Base-by-base conservation (phyloP, 169 alveolate species). In the Condylostoma magnum region DNA sequence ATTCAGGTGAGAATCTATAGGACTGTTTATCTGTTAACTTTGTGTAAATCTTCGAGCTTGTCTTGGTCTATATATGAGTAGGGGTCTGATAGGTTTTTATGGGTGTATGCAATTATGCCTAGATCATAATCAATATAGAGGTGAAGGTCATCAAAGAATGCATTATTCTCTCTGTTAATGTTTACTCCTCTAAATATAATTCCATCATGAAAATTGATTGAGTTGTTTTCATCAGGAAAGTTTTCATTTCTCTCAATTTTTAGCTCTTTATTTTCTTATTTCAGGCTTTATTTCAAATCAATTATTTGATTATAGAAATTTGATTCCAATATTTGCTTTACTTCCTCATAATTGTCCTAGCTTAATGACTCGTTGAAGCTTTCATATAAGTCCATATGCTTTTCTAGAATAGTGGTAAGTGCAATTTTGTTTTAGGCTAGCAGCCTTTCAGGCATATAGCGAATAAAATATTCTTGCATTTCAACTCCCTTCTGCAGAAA, bases 361-460 rank as follows among this genome's bases (percentile, higher is more conserved):
- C 56, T 38, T 10, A 60, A n/a, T 6, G 46, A 12, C 30, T 36
- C 22, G 10, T 38, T 15, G 0, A 41, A 10, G 20, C n/a, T 38
- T 60, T 60, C 71, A 41, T n/a, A 60, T 1, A 8, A 10, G 10
- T 12, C 15, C 27, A n/a, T 38, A 41, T 38, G 30, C 2, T 38
- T 20, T n/a, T 52, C 10, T 0, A 60, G 34, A 1, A 60, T 12
- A 1, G 10, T 0, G 18, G 18, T 12, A 1, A 60, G n/a, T 34
- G 54, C n/a, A 6, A 60, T 60, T 3, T 60, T 34, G 30, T 60
- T 60, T 41, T 10, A 15, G 10, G 43, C 25, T 1, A 60, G n/a
- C 71, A 60, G 36, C 33, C 58, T 15, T 20, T 60, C 71, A n/a
- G 57, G 28, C 22, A 41, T 10, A 25, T n/a, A 60, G 18, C 71